phyloP scores from a whole-genome alignment of 1,284 basidiomycete genomes.

The Coniophora puteana region DNA sequence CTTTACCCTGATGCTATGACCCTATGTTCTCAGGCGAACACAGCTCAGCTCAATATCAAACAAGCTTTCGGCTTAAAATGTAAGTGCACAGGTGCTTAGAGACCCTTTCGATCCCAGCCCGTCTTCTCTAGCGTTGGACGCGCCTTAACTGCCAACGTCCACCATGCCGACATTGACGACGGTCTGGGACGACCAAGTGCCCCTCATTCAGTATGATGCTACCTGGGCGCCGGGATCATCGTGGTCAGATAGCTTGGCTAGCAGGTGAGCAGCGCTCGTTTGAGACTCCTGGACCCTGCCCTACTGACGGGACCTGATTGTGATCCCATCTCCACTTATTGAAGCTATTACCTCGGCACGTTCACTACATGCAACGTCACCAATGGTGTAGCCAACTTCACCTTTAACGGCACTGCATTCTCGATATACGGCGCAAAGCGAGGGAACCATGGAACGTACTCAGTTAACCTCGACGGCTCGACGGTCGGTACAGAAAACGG shows the following conservation, averaged over 20 bases:
- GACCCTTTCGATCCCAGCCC: too few relatives aligned
- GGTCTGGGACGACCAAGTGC: background rate
- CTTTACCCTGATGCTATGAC: too few relatives aligned
- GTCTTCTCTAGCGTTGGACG: too few relatives aligned
- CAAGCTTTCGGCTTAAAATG: too few relatives aligned
- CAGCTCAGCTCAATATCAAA: too few relatives aligned
- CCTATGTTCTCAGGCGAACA: too few relatives aligned
- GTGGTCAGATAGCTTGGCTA: too few relatives aligned
- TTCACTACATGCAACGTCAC: conserved; percentile 25
- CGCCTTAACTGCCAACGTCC: background rate
- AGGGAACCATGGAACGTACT: conserved; percentile 28
- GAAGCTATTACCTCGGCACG: conserved; percentile 28
- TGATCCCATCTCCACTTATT: background rate
- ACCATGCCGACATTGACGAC: background rate
- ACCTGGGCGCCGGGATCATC: too few relatives aligned
- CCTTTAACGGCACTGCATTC: conserved; percentile 33
- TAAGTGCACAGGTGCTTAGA: too few relatives aligned
- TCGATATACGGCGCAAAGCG: conserved; percentile 32
- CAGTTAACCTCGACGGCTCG: conserved; percentile 25
- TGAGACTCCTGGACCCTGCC: too few relatives aligned
- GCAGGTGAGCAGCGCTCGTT: too few relatives aligned
- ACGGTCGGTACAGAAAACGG: conserved; percentile 11
- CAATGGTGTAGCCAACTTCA: conserved; percentile 23
- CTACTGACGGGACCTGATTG: too few relatives aligned
- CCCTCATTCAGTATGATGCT: conserved; percentile 1